Evolutionary conservation across 1,284 basidiomycete genomes (phyloP).

Genomic region (Microstroma glucosiphilum): DNA sequence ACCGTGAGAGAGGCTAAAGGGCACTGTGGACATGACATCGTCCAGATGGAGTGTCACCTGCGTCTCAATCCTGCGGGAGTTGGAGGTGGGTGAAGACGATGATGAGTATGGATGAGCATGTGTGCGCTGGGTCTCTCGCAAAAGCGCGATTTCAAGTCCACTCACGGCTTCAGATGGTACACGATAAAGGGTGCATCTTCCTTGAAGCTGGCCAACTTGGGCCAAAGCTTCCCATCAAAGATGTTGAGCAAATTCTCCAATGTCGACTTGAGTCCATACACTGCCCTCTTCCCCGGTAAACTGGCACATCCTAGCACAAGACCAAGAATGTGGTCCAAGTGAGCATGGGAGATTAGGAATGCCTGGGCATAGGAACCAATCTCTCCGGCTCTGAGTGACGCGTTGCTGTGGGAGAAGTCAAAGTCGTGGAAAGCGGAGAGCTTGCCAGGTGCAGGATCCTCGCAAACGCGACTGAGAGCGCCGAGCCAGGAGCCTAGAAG

Average conservation of each 20-base stretch:
- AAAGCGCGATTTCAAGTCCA: neutral
- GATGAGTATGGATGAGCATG: neutral
- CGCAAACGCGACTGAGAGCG: conserved; percentile 36
- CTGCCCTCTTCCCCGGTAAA: conserved; percentile 61
- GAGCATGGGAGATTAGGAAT: conserved; percentile 50
- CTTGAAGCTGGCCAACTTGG: conserved; percentile 69
- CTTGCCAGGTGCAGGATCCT: conserved; percentile 34
- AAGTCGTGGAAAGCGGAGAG: conserved; percentile 36
- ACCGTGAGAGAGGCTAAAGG: conserved; percentile 38
- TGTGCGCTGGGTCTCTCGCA: neutral
- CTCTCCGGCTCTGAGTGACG: conserved; percentile 35
- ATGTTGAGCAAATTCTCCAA: conserved; percentile 65
- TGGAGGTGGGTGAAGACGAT: neutral
- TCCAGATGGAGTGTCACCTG: conserved; percentile 23
- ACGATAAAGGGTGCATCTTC: conserved; percentile 51
- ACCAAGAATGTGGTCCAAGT: conserved; percentile 71
- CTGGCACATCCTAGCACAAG: conserved; percentile 70
- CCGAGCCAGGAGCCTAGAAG: conserved; percentile 38
- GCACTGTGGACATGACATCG: conserved; percentile 27
- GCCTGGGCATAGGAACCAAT: conserved; percentile 40
- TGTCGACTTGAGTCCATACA: conserved; percentile 62
- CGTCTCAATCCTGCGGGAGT: conserved; percentile 24
- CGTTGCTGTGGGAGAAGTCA: conserved; percentile 28
- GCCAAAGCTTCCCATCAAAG: conserved; percentile 75
- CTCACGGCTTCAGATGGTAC: conserved; percentile 36